These are phyloP conservation scores for Citrus unshiu DNA, from an alignment of 345 rosid genomes.

Conservation along the genomic window DNA sequence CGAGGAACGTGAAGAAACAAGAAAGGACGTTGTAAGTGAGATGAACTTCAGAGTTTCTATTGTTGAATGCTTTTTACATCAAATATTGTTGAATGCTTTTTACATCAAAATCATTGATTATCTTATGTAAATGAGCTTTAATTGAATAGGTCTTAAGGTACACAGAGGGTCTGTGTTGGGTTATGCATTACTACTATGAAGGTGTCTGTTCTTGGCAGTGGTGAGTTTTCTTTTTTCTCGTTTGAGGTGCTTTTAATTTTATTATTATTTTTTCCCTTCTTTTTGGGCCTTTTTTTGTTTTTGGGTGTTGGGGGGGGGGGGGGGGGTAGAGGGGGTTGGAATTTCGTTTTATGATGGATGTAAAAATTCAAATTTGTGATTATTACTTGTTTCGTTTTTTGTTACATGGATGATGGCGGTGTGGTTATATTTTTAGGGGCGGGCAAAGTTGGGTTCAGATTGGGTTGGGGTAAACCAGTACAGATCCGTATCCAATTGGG, in stretches of 20 bases:
- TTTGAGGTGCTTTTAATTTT: too few relatives aligned
- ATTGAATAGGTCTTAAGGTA: slow-evolving; percentile 64
- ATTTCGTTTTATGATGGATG: background rate
- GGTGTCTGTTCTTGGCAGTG: slow-evolving; percentile 99
- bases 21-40: slow-evolving; percentile 84
- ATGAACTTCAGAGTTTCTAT: background rate
- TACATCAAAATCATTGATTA: background rate
- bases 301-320: background rate
- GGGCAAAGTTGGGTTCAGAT: too few relatives aligned
- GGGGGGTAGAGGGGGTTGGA: background rate
- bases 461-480: too few relatives aligned
- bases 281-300: background rate
- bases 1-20: slow-evolving; percentile 65
- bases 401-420: background rate
- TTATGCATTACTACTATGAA: slow-evolving; percentile 93
- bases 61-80: background rate
- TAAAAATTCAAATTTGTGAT: background rate
- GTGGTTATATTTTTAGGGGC: background rate
- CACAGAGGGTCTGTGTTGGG: slow-evolving; percentile 95
- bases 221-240: slow-evolving; percentile 37
- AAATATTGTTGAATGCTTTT: background rate
- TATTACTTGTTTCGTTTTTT: background rate
- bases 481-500: too few relatives aligned
- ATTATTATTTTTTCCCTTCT: too few relatives aligned
- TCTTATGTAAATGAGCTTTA: slow-evolving; percentile 15